These are phyloP conservation scores for Lycium ferocissimum DNA, from an alignment of 257 asterid genomes.

Conservation along the genomic window DNA sequence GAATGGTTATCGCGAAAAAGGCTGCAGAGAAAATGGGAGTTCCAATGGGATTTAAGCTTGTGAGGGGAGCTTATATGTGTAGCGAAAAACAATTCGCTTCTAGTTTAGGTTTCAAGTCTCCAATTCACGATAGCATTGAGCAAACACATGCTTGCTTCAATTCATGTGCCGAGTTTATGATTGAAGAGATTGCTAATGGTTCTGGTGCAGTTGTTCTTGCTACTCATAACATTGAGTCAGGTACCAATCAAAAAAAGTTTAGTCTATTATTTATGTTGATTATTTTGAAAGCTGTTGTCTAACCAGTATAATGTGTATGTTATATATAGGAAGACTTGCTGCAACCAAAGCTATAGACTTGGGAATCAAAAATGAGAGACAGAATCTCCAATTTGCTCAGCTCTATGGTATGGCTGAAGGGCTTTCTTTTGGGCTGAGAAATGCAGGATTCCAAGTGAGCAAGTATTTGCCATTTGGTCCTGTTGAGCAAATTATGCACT, in stretches of 20 bases:
- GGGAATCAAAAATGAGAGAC: constrained; percentile 55
- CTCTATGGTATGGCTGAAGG: constrained; percentile 92
- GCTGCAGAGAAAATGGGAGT: constrained; percentile 65
- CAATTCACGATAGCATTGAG: constrained; percentile 59
- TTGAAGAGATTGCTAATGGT: constrained; percentile 62
- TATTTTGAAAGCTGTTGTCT: background rate
- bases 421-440: constrained; percentile 66
- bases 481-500: constrained; percentile 82
- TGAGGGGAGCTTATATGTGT: constrained; percentile 84
- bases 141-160: constrained; percentile 67
- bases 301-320: background rate
- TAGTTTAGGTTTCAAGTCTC: constrained; percentile 53
- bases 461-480: constrained; percentile 93
- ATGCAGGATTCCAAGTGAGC: constrained; percentile 78
- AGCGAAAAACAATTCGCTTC: constrained; percentile 56
- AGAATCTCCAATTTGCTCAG: constrained; percentile 78
- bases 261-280: no score
- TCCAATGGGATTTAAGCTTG: constrained; percentile 76
- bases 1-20: constrained; percentile 56
- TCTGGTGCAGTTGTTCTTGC: constrained; percentile 79
- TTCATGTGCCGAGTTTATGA: constrained; percentile 65
- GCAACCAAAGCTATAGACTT: constrained; percentile 64
- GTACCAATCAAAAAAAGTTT: constrained; percentile 33
- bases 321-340: constrained; percentile 61
- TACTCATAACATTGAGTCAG: constrained; percentile 85